Percentiles rank a stretch among this genome's conserved stretches.
Evolutionary conservation across 768 basidiomycete genomes (phyloP).

Genomic region (Polyporus arcularius): DNA sequence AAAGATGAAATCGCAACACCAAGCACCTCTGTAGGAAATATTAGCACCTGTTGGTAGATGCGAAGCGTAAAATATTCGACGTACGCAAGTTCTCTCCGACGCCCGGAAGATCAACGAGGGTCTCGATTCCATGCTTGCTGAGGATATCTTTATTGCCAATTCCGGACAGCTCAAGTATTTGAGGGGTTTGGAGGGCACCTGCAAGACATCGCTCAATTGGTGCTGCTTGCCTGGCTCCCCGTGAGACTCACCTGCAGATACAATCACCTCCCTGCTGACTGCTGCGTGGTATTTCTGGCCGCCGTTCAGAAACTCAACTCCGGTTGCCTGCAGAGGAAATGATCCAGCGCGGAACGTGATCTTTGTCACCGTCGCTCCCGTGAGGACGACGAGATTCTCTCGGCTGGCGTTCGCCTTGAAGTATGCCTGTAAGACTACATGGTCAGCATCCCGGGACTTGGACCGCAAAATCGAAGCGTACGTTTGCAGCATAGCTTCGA

Average conservation of each 20-base stretch:
- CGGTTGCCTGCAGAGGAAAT: background rate
- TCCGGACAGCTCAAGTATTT: constrained; percentile 12
- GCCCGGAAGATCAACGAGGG: background rate
- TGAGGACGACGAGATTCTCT: background rate
- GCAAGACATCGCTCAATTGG: background rate
- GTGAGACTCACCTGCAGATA: background rate
- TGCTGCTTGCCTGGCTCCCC: background rate
- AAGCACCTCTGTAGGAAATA: background rate
- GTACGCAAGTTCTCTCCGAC: constrained; percentile 15
- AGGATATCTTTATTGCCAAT: constrained; percentile 8
- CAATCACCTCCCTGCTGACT: background rate
- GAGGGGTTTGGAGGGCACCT: constrained; percentile 3
- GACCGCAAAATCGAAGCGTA: background rate
- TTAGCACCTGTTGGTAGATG: background rate
- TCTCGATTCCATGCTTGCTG: constrained; percentile 2
- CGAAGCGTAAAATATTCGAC: background rate
- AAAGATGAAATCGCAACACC: background rate
- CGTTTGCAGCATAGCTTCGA: background rate
- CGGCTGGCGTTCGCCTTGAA: background rate
- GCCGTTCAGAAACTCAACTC: background rate
- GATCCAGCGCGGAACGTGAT: background rate
- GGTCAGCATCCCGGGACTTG: background rate
- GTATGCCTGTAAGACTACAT: background rate
- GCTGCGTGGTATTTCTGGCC: background rate
- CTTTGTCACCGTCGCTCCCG: background rate